Conservation (phyloP, 2,329 filamentous ascomycete genomes). For the Cladophialophora psammophila region DNA sequence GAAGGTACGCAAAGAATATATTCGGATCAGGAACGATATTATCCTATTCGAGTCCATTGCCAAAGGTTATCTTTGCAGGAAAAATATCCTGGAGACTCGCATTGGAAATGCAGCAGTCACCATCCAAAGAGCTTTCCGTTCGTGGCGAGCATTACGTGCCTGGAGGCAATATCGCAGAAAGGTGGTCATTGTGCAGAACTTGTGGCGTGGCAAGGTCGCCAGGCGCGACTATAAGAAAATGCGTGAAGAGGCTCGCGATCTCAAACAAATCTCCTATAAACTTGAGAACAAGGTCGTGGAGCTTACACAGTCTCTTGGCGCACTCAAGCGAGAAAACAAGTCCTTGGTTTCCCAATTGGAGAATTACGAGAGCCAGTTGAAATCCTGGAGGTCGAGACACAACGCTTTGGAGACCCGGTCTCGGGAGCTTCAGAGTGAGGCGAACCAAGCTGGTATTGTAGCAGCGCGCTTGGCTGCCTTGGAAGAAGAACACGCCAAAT, state of each 20-base stretch:
- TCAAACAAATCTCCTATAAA: slow-evolving; percentile 99
- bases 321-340: slow-evolving; percentile 95
- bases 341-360: slow-evolving; percentile 84
- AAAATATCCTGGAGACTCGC: slow-evolving; percentile 91
- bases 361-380: slow-evolving; percentile 94
- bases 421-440: slow-evolving; percentile 94
- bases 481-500: slow-evolving; percentile 93
- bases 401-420: slow-evolving; percentile 87
- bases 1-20: slow-evolving; percentile 83
- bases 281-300: slow-evolving; percentile 99
- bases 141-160: slow-evolving; percentile 74
- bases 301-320: slow-evolving; percentile 89
- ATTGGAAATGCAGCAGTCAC: slow-evolving; percentile 88
- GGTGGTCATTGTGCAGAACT: slow-evolving; percentile 85
- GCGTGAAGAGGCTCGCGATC: slow-evolving; percentile 93
- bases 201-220: slow-evolving; percentile 87
- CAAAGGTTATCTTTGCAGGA: slow-evolving; percentile 90
- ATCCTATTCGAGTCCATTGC: slow-evolving; percentile 87
- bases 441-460: slow-evolving; percentile 95
- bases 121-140: slow-evolving; percentile 91
- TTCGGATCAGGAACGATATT: slow-evolving; percentile 79
- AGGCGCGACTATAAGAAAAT: slow-evolving; percentile 86
- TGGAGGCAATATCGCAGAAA: slow-evolving; percentile 93
- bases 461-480: slow-evolving; percentile 88
- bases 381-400: slow-evolving; percentile 92